phyloP scores from a whole-genome alignment of 495 filamentous ascomycete species.

The Penicillium flavigenum region DNA sequence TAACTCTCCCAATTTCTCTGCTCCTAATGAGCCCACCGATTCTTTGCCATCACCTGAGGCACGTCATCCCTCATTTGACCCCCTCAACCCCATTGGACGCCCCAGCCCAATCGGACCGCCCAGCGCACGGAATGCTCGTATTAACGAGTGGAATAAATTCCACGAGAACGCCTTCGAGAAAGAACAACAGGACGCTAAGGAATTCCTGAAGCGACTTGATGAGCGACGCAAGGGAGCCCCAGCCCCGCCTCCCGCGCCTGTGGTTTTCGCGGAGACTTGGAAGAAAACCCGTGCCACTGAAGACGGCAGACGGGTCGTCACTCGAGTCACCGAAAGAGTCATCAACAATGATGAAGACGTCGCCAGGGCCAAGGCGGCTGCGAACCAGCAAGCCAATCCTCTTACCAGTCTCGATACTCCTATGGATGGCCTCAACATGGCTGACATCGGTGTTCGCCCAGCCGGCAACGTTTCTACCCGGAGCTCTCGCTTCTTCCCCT shows the following conservation, averaged over 20 bases:
- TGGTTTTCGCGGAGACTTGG: conserved; percentile 62
- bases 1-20: conserved; percentile 36
- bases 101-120: conserved; percentile 57
- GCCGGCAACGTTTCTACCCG: conserved; percentile 44
- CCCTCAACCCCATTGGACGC: conserved; percentile 39
- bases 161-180: conserved; percentile 40
- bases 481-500: conserved; percentile 72
- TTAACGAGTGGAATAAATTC: conserved; percentile 54
- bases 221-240: conserved; percentile 40
- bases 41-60: conserved; percentile 40
- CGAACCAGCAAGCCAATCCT: conserved; percentile 27
- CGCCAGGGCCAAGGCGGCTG: conserved; percentile 4
- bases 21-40: conserved; percentile 35
- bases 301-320: conserved; percentile 40
- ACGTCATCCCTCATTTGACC: conserved; percentile 37
- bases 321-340: conserved; percentile 31
- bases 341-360: conserved; percentile 26
- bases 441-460: conserved; percentile 35
- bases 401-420: conserved; percentile 39
- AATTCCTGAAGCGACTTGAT: conserved; percentile 43
- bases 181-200: conserved; percentile 44
- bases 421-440: conserved; percentile 30
- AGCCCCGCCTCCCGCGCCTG: conserved; percentile 14
- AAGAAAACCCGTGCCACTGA: conserved; percentile 49
- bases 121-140: conserved; percentile 35